These are phyloP conservation scores for Capsicum chinense DNA, from an alignment of 257 asterid genomes.

Conservation along the genomic window DNA sequence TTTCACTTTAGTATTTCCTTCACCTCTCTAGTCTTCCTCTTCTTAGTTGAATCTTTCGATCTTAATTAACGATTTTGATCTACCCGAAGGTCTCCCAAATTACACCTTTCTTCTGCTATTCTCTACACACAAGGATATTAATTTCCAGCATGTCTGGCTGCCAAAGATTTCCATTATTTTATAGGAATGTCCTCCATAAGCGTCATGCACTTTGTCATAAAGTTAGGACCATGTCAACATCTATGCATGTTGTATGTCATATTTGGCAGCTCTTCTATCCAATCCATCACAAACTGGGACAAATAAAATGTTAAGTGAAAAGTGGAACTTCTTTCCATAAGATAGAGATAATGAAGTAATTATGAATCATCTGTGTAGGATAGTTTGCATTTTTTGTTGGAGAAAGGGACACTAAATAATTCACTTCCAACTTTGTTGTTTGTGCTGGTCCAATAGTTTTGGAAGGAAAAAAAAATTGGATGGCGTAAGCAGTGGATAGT, in stretches of 20 bases:
- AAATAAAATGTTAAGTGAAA: not conserved
- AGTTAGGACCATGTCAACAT: not conserved
- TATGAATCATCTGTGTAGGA: not conserved
- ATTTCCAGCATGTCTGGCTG: not conserved
- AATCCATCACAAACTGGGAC: not conserved
- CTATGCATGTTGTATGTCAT: not conserved
- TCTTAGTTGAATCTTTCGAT: too few relatives aligned
- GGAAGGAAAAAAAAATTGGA: not conserved
- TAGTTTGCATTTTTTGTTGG: not conserved
- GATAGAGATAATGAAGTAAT: not conserved
- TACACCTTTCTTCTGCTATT: too few relatives aligned
- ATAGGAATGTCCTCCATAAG: not conserved
- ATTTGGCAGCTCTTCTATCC: not conserved
- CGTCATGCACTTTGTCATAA: not conserved
- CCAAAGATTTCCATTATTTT: not conserved
- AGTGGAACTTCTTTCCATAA: not conserved
- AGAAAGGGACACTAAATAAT: not conserved
- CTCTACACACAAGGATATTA: too few relatives aligned
- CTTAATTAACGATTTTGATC: too few relatives aligned
- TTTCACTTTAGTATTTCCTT: too few relatives aligned
- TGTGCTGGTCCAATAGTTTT: not conserved
- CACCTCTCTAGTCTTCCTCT: too few relatives aligned
- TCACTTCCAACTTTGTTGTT: not conserved
- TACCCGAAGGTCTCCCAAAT: too few relatives aligned
- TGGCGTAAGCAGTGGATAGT: not conserved